Evolutionary conservation across 2,329 filamentous ascomycete species (phyloP).

Genomic region (Epichloe hybrida): DNA sequence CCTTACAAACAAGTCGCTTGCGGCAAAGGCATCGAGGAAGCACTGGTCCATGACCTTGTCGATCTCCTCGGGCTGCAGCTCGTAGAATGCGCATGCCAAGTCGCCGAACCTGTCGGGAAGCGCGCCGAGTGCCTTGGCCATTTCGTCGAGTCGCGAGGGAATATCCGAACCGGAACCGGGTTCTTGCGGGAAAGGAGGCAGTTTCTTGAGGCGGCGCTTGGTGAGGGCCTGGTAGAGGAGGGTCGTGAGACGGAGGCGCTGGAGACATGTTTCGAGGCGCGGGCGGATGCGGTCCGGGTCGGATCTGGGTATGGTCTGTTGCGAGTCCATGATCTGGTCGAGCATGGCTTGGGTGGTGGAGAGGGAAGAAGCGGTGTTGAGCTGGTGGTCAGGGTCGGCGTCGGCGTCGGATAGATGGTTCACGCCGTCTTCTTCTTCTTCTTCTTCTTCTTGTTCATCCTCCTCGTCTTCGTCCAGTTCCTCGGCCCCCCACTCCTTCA

Average conservation of each 20-base stretch:
- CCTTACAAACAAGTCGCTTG: conserved; percentile 39
- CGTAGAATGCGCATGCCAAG: conserved; percentile 59
- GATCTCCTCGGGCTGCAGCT: conserved; percentile 45
- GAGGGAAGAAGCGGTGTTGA: background rate
- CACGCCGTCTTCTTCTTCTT: conserved; percentile 20
- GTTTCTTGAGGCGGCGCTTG: conserved; percentile 54
- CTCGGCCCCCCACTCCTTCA: conserved; percentile 80
- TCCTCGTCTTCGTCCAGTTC: conserved; percentile 49
- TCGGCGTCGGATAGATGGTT: conserved; percentile 23
- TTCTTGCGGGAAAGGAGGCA: conserved; percentile 28
- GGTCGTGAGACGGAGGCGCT: conserved; percentile 51
- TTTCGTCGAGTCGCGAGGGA: conserved; percentile 37
- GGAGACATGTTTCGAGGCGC: conserved; percentile 50
- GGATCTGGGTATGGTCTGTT: conserved; percentile 46
- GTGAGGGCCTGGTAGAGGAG: conserved; percentile 56
- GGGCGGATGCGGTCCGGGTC: conserved; percentile 51
- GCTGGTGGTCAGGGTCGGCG: background rate
- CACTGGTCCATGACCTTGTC: conserved; percentile 45
- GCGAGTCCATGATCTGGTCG: conserved; percentile 54
- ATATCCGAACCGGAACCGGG: conserved; percentile 13
- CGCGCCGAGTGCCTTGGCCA: conserved; percentile 39
- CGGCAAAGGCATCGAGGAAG: conserved; percentile 43
- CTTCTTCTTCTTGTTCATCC: conserved; percentile 12
- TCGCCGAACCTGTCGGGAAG: conserved; percentile 59
- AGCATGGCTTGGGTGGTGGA: conserved; percentile 43